These are phyloP conservation scores for Russula compacta DNA, from an alignment of 768 basidiomycete genomes.

Conservation along the genomic window DNA sequence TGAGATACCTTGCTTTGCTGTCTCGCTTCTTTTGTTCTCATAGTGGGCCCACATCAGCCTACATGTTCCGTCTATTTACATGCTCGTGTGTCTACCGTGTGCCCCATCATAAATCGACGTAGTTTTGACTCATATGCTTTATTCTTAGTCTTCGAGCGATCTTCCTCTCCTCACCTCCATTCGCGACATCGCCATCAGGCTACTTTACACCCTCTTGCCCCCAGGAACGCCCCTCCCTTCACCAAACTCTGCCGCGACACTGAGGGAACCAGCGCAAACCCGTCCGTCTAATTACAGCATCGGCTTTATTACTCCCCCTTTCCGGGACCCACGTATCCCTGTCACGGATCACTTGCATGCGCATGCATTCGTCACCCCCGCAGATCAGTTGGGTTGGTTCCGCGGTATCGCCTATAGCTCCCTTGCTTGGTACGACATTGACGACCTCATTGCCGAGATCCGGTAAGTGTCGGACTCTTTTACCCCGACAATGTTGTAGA, in stretches of 20 bases:
- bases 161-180: conserved; percentile 60
- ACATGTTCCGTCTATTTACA: conserved; percentile 72
- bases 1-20: conserved; percentile 33
- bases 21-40: conserved; percentile 4
- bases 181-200: conserved; percentile 45
- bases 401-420: conserved; percentile 56
- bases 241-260: conserved; percentile 6
- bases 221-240: conserved; percentile 14
- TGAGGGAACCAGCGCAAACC: conserved; percentile 22
- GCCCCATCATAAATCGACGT: background rate
- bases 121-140: conserved; percentile 10
- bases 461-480: conserved; percentile 37
- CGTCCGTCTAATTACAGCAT: conserved; percentile 40
- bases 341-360: conserved; percentile 73
- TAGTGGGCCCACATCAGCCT: conserved; percentile 42
- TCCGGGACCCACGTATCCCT: conserved; percentile 69
- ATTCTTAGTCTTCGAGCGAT: conserved; percentile 57
- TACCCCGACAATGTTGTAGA: background rate
- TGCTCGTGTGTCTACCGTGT: conserved; percentile 40
- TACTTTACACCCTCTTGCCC: conserved; percentile 42
- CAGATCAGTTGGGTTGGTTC: conserved; percentile 67
- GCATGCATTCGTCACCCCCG: conserved; percentile 60
- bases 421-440: conserved; percentile 66
- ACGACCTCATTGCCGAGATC: conserved; percentile 76
- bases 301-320: conserved; percentile 73